Base-by-base conservation (phyloP, 768 basidiomycete species). In the Rhodosporidiobolus sp. region DNA sequence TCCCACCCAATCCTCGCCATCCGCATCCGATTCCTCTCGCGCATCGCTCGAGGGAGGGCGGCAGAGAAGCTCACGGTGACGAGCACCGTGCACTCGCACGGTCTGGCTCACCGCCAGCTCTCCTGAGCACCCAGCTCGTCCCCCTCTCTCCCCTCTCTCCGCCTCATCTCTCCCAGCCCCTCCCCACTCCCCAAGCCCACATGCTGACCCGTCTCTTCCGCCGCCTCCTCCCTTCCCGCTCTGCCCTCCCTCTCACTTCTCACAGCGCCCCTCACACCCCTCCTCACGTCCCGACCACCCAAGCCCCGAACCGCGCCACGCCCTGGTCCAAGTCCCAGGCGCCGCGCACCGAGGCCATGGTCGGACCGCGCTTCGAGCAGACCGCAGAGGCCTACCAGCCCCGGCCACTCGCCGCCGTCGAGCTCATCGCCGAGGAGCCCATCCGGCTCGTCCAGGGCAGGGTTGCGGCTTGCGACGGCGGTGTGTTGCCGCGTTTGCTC, bases 381-480 rank as follows among this genome's bases (percentile, higher is more conserved):
- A 92, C 91, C 38, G 83, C 82, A 49, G 87, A 94, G 86, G 88
- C 88, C 53, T 84, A 92, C 67, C 96, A 99, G 81, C 95, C 96
- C 3, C 87, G 87, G 69, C 89, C 95, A 20, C 84, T 89, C 74
- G 91, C 91, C 71, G 96, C 95, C 4, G 94, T 97, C 89, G 89
- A 89, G 73, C 85, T 98, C 78, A 86, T 98, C 77, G 85, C 85
- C 60, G 85, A 91, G 75, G 93, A 96, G 81, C 94, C 95, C 14
- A 86, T 95, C 66, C 85, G 89, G 63, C 79, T 93, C 56, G 89
- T 95, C 17, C 81, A 91, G 56, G 90, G 88, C 28, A 85, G 95
- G 77, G 92, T 88, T 81, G 94, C 93, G 4, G 85, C 89, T 60
- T 99, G 96, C 80, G 95, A 99, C 80, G 96, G 96, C 78, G 95